phyloP scores from a whole-genome alignment of 768 basidiomycete species.

The Cystobasidium onofrii region DNA sequence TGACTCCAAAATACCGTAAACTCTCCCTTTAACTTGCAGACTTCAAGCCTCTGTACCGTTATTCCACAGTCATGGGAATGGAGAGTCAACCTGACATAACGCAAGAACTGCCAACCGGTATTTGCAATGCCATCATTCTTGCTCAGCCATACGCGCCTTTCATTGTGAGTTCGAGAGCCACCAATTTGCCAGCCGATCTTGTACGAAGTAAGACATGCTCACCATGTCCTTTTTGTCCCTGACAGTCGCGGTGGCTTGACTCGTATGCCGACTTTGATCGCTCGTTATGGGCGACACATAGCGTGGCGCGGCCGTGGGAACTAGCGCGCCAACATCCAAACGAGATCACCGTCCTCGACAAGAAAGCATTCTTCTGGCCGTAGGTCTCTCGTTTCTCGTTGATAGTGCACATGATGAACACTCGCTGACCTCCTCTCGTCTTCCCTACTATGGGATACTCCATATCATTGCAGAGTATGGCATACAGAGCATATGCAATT shows the following conservation, averaged over 20 bases:
- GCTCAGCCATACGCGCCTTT: conserved; percentile 37
- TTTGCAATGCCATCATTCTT: conserved; percentile 41
- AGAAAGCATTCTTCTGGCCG: conserved; percentile 31
- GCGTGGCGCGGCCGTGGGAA: conserved; percentile 37
- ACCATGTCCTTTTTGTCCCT: background rate
- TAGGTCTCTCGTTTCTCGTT: background rate
- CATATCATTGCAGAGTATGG: conserved; percentile 23
- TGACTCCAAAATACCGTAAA: background rate
- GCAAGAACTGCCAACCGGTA: conserved; percentile 32
- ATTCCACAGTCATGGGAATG: conserved; percentile 38
- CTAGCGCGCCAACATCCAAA: conserved; percentile 45
- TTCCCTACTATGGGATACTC: too few relatives aligned
- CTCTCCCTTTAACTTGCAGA: conserved; percentile 21
- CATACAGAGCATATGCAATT: conserved; percentile 28
- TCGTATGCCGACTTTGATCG: conserved; percentile 37
- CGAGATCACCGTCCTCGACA: conserved; percentile 45
- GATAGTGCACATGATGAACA: too few relatives aligned
- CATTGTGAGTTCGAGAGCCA: conserved; percentile 6
- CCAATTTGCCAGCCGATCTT: too few relatives aligned
- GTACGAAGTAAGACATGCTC: background rate
- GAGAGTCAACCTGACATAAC: conserved; percentile 36
- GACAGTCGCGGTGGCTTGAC: conserved; percentile 38
- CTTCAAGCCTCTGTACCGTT: conserved; percentile 37
- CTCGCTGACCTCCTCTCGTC: too few relatives aligned
- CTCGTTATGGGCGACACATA: conserved; percentile 34